A percentile compares a stretch with the other conserved stretches of the same genome.
Evolutionary conservation across 1,139 yeast genomes (phyloP).

Genomic region (Candida glucosophila): DNA sequence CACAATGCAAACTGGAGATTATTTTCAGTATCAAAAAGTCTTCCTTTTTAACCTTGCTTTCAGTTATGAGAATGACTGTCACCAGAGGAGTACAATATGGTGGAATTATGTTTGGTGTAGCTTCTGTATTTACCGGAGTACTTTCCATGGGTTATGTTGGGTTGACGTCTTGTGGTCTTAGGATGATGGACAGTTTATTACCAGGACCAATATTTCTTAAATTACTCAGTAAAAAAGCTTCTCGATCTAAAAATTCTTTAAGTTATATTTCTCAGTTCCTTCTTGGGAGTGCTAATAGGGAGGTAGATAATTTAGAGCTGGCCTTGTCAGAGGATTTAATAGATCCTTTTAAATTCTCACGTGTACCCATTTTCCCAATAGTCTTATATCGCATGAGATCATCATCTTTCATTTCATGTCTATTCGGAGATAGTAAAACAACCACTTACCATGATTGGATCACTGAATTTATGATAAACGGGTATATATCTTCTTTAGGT

Average conservation of each 20-base stretch:
- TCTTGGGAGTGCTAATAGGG: slow-evolving; percentile 10
- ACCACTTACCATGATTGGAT: slow-evolving; percentile 13
- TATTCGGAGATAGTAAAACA: slow-evolving; percentile 12
- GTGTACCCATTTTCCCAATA: slow-evolving; percentile 34
- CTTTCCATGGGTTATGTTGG: slow-evolving; percentile 36
- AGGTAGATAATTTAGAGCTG: slow-evolving; percentile 21
- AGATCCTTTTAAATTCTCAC: slow-evolving; percentile 32
- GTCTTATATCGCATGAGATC: slow-evolving; percentile 31
- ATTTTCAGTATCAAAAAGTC: slow-evolving; percentile 27
- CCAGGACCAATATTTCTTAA: slow-evolving; percentile 28
- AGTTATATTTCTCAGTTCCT: slow-evolving; percentile 12
- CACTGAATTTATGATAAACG: slow-evolving; percentile 27
- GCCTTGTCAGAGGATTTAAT: slow-evolving; percentile 28
- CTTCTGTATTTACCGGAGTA: slow-evolving; percentile 36
- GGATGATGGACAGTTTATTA: slow-evolving; percentile 28
- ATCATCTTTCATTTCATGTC: slow-evolving; percentile 24
- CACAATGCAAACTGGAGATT: slow-evolving; percentile 35
- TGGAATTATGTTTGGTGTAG: slow-evolving; percentile 25
- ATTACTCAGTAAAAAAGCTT: slow-evolving; percentile 14
- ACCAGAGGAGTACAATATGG: slow-evolving; percentile 21
- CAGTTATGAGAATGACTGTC: slow-evolving; percentile 13
- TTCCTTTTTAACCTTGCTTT: slow-evolving; percentile 15
- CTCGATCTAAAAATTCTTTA: slow-evolving; percentile 3
- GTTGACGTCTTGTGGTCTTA: slow-evolving; percentile 32
- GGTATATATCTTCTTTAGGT: slow-evolving; percentile 33